Evolutionary conservation across 306 rosid genomes (phyloP), one percentile per base, ranked within the genome.

Genomic region (Dicorynia guianensis): DNA sequence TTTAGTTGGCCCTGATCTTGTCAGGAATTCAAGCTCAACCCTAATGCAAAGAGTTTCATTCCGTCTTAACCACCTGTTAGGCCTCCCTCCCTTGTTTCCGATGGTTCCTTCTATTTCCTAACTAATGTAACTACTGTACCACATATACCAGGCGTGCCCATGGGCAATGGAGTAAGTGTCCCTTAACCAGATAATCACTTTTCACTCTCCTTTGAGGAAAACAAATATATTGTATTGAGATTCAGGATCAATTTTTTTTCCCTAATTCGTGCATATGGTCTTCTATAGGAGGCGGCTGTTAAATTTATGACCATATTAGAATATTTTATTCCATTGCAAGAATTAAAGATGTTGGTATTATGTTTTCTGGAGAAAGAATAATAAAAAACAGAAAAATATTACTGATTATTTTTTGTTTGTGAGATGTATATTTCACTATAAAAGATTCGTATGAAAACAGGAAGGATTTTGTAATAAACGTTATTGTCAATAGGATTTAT

Each of bases 21-120:
- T 79, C 79, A 95, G 99, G 99, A 95, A 73, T 95, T 95, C 82
- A 95, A 76, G 83, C 85, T 92, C 84, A 95, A 95, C 80, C 97
- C 99, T 40, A 85, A 92, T 83, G 99, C 99, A 8, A 95, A 90
- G 93, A 92, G 93, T 85, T 95, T 90, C 42, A 12, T 84, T 48
- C 99, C 99, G 62, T 85, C 91, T 49, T 92, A 81, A 79, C 10
- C 86, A 34, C 91, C 94, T 53, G 89, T 84, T 70, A 89, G 99
- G 89, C 90, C 92, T 60, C 93, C 81, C 18, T 92, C 99, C 69
- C 99, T 96, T 0, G 97, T 80, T 62, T 73, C 93, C 60, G 99
- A 95, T 79, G 85, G 93, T 62, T 86, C 97, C 63, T 90, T 86
- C 83, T 95, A 92, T 85, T 92, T 70, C 73, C 93, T 85, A 53